These are phyloP conservation scores for Colletotrichum tofieldiae DNA, from an alignment of 2,329 filamentous ascomycete genomes.

Conservation along the genomic window DNA sequence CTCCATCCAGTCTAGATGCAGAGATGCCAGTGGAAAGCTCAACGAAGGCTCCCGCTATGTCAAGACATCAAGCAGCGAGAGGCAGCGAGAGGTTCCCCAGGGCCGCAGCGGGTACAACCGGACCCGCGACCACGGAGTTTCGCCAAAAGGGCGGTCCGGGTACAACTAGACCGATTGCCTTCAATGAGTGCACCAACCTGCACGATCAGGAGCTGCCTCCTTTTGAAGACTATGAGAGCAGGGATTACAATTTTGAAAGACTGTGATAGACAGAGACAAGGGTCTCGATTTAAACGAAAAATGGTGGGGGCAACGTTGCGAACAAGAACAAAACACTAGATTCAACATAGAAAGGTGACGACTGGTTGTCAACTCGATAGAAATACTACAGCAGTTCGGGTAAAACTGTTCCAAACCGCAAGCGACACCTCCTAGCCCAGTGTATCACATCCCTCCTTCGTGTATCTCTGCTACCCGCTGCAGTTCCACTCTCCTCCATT, in stretches of 20 bases:
- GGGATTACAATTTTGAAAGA: too few relatives aligned
- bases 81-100: conserved; percentile 5
- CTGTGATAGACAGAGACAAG: not conserved
- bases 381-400: not conserved
- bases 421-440: not conserved
- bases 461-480: too few relatives aligned
- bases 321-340: too few relatives aligned
- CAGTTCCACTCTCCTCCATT: conserved; percentile 11
- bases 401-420: not conserved
- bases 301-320: not conserved
- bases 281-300: too few relatives aligned
- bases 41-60: conserved; percentile 9
- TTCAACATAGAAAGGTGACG: not conserved
- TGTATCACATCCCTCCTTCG: not conserved
- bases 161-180: conserved; percentile 12
- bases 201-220: not conserved
- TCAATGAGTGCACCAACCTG: not conserved
- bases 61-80: conserved; percentile 7
- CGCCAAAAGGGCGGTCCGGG: conserved; percentile 35
- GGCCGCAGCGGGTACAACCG: conserved; percentile 39
- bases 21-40: not conserved
- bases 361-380: not conserved
- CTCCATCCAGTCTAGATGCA: not conserved
- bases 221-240: not conserved
- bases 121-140: conserved; percentile 10